phyloP scores from a whole-genome alignment of 2,329 filamentous ascomycete genomes.

The Pestalotiopsis fici region DNA sequence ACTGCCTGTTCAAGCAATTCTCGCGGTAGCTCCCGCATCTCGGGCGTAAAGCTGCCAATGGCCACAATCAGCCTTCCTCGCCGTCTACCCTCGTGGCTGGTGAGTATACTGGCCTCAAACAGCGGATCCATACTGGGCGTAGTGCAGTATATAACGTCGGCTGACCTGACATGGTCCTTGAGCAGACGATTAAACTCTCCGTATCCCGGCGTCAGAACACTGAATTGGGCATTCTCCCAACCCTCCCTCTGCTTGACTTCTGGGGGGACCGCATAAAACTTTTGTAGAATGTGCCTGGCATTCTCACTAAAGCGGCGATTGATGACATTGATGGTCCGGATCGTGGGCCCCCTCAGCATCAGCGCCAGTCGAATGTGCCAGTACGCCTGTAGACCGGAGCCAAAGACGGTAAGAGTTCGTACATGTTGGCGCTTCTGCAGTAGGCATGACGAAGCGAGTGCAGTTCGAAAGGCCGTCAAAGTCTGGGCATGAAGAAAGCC shows the following conservation, averaged over 20 bases:
- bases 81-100: constrained; percentile 66
- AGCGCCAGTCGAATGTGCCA: constrained; percentile 90
- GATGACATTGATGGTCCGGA: constrained; percentile 81
- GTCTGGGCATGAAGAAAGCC: constrained; percentile 74
- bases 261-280: constrained; percentile 44
- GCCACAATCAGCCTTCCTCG: constrained; percentile 74
- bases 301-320: constrained; percentile 69
- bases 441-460: constrained; percentile 69
- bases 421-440: constrained; percentile 67
- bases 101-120: constrained; percentile 74
- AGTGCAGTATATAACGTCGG: constrained; percentile 86
- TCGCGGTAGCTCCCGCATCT: constrained; percentile 83
- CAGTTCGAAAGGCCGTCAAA: constrained; percentile 79
- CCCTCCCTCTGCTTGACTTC: constrained; percentile 57
- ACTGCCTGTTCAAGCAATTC: constrained; percentile 70
- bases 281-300: constrained; percentile 51
- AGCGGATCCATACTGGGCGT: constrained; percentile 75
- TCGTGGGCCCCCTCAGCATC: constrained; percentile 68
- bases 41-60: constrained; percentile 66
- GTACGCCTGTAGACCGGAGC: constrained; percentile 86
- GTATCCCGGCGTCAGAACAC: constrained; percentile 68
- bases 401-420: constrained; percentile 80
- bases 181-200: constrained; percentile 67
- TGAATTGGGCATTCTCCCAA: constrained; percentile 68
- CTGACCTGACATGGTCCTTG: constrained; percentile 68